Conservation (phyloP, 2,329 filamentous ascomycete genomes). For the Calonectria naviculata region DNA sequence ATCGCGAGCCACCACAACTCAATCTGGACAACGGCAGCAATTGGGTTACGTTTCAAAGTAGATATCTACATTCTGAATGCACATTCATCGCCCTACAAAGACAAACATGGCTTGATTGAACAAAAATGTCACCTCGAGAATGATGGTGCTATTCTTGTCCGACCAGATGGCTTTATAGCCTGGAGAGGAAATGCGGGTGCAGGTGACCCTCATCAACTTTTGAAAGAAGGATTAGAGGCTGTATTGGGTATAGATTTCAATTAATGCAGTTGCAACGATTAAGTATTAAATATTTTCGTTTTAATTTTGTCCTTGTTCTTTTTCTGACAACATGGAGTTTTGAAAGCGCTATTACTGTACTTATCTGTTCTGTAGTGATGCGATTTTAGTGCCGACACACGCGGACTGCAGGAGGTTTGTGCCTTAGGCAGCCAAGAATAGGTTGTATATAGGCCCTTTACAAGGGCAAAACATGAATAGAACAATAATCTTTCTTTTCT, state of each 20-base stretch:
- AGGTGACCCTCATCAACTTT: not conserved
- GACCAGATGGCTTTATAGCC: constrained; percentile 2
- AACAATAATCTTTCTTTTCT: no score
- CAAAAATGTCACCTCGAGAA: not conserved
- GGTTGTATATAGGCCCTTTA: no score
- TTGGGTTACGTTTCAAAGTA: not conserved
- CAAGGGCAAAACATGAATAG: no score
- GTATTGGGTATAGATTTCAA: not conserved
- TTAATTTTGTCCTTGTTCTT: no score
- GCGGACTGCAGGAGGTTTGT: no score
- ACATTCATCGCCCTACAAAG: not conserved
- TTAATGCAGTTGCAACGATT: not conserved
- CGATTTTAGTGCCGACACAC: no score
- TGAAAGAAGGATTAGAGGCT: not conserved
- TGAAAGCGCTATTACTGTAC: no score
- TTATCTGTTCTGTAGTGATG: no score
- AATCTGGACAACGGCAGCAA: not conserved
- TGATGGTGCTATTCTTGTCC: not conserved
- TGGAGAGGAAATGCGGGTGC: not conserved
- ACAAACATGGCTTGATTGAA: not conserved
- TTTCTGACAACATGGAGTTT: no score
- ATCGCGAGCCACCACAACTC: not conserved
- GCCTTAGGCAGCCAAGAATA: no score
- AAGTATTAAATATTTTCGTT: not conserved
- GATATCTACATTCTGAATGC: not conserved